Evolutionary conservation across 192 early-diverging fungal species (phyloP), one percentile per base, ranked within the genome.

Genomic region (Dimargaris cristalligena): DNA sequence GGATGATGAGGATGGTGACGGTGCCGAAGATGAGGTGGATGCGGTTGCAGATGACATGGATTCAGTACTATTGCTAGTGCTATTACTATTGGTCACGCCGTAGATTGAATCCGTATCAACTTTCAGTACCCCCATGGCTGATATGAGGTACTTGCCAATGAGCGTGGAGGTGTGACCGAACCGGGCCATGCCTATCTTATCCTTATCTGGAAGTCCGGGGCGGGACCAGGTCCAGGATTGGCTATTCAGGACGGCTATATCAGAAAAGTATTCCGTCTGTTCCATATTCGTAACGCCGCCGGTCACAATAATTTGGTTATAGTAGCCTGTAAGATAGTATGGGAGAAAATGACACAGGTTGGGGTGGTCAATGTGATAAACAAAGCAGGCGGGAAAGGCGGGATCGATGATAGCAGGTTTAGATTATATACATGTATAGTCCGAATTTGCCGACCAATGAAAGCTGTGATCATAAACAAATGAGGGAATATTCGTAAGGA

Each of bases 221-320:
- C 55, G 55, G 22, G 49, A 46, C 74, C 74, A 75, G 3, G 31
- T 41, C 74, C 74, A 75, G 2, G 74, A 67, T 10, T 57, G 22
- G 0, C 65, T 75, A 34, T 75, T 59, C 10, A 75, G 63, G 20
- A 75, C 66, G 4, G 74, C 74, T 1, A 75, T 64, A 26, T 75
- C 74, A 58, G 29, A 58, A 22, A 72, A 58, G 3, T 68, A 70
- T 13, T 41, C 48, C 10, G 46, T 62, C 47, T 68, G 61, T 47
- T 70, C 50, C 23, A 55, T 48, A 31, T 63, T 58, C 41, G 66
- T 57, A 29, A 70, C 70, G 32, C 74, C 74, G 44, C 71, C 70
- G 4, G 71, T 33, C n/a, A 72, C 68, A 30, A 75, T 70, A 29
- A 58, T 31, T 67, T 68, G 51, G 66, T 64, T 25, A 72, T 64